These are phyloP conservation scores for Gymnopilus junonius DNA, from an alignment of 768 basidiomycete species.

Conservation along the genomic window DNA sequence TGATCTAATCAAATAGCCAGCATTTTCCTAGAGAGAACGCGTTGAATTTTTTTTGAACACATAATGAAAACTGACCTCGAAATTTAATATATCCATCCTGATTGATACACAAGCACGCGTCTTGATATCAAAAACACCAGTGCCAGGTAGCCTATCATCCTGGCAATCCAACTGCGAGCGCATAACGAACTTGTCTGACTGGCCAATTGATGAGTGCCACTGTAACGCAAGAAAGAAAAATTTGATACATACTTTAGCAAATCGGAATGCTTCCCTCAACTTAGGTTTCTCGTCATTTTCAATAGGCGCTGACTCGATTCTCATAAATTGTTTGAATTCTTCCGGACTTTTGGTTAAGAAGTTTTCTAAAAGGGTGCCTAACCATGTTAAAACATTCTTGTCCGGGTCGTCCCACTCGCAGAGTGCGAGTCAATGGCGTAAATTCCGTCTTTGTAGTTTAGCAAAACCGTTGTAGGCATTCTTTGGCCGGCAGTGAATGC, in stretches of 20 bases:
- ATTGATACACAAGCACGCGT: conserved; percentile 87
- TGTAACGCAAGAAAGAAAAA: not conserved
- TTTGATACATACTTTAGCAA: conserved; percentile 64
- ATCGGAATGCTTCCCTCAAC: conserved; percentile 80
- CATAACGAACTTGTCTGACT: conserved; percentile 78
- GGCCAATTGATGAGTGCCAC: conserved; percentile 1
- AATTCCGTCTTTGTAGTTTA: conserved; percentile 67
- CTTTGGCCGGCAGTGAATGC: conserved; percentile 80
- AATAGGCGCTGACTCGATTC: conserved; percentile 35
- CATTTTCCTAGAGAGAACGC: conserved; percentile 60
- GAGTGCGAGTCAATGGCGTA: conserved; percentile 69
- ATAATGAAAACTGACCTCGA: conserved; percentile 47
- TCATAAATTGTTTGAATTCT: conserved; percentile 65
- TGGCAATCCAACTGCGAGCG: conserved; percentile 94
- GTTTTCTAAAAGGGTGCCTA: conserved; percentile 92
- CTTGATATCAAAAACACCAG: conserved; percentile 95
- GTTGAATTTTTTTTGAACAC: not conserved
- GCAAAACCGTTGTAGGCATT: conserved; percentile 70
- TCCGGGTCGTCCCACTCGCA: conserved; percentile 44
- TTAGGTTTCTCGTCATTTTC: conserved; percentile 33
- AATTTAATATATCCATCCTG: conserved; percentile 85
- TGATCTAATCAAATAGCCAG: conserved; percentile 73
- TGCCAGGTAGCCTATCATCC: conserved; percentile 81
- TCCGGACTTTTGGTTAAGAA: conserved; percentile 70
- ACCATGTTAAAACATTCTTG: conserved; percentile 77